Evolutionary conservation across 306 rosid genomes (phyloP).

Genomic region (Fragaria nilgerrensis): DNA sequence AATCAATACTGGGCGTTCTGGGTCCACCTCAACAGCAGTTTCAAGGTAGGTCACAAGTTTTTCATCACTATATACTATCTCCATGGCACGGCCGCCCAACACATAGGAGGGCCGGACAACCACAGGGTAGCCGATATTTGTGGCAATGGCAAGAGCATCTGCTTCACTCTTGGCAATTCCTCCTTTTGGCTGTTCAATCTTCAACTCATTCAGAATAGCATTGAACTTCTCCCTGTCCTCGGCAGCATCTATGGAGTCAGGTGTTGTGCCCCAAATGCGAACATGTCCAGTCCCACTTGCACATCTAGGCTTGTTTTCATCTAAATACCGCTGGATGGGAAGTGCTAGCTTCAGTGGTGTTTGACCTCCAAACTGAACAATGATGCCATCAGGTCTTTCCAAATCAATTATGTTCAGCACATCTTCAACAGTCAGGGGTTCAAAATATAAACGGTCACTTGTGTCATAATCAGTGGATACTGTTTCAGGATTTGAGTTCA

Average conservation of each 20-base stretch:
- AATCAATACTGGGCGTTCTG: constrained; percentile 86
- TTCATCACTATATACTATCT: constrained; percentile 77
- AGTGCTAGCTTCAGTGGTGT: constrained; percentile 89
- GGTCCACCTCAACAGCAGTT: constrained; percentile 94
- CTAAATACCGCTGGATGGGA: constrained; percentile 77
- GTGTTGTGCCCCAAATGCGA: constrained; percentile 95
- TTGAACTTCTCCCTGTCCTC: constrained; percentile 98
- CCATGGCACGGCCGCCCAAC: constrained; percentile 98
- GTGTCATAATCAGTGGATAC: constrained; percentile 98
- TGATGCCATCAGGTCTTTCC: constrained; percentile 97
- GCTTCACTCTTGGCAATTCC: constrained; percentile 93
- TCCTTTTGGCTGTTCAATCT: constrained; percentile 79
- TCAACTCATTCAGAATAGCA: constrained; percentile 66
- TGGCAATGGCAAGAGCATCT: constrained; percentile 85
- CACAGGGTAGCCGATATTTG: constrained; percentile 84
- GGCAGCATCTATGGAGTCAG: constrained; percentile 91
- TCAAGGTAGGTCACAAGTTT: constrained; percentile 81
- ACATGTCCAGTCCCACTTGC: constrained; percentile 70
- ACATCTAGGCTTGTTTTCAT: constrained; percentile 65
- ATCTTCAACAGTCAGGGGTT: constrained; percentile 87
- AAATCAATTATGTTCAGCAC: constrained; percentile 80
- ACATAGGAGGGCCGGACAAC: constrained; percentile 97
- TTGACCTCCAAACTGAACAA: constrained; percentile 99
- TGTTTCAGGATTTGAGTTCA: constrained; percentile 97
- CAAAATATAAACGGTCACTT: constrained; percentile 91